phyloP scores from a whole-genome alignment of 1,284 basidiomycete genomes.

The Chalciporus sp. region DNA sequence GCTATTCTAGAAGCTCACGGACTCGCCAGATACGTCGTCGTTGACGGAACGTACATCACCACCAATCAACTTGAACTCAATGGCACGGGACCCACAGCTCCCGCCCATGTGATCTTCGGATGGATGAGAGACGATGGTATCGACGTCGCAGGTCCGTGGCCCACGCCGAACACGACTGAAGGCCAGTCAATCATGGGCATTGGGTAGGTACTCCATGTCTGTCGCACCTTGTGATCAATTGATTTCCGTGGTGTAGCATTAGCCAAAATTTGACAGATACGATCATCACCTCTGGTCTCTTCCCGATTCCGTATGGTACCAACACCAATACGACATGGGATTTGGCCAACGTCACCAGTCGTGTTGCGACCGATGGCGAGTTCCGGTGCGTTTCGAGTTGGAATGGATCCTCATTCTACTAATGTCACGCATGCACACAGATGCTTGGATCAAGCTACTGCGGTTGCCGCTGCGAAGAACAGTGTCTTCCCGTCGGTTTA shows the following conservation, averaged over 20 bases:
- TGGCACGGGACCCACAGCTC: constrained; percentile 39
- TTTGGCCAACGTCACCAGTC: constrained; percentile 5
- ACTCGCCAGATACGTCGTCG: constrained; percentile 41
- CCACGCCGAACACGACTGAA: constrained; percentile 4
- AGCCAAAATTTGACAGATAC: constrained; percentile 2
- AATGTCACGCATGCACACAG: background rate
- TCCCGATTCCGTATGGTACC: background rate
- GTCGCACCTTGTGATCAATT: background rate
- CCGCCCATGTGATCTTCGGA: constrained; percentile 50
- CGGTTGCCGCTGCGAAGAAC: constrained; percentile 36
- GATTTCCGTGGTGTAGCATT: background rate
- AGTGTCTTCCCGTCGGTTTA: constrained; percentile 37
- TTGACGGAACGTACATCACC: constrained; percentile 47
- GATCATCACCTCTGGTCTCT: constrained; percentile 9
- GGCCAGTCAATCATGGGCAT: constrained; percentile 9
- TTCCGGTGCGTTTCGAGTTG: constrained; percentile 3
- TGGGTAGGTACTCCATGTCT: background rate
- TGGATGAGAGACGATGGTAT: constrained; percentile 45
- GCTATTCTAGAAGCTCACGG: background rate
- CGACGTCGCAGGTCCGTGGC: constrained; percentile 29
- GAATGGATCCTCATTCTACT: background rate
- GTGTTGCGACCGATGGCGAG: background rate
- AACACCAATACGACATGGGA: constrained; percentile 10
- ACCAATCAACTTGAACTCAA: constrained; percentile 42
- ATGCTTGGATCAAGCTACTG: constrained; percentile 43